Percentiles rank a stretch among this genome's conserved stretches.
Conservation (phyloP, 1,284 basidiomycete genomes). For the Ganoderma boninense region DNA sequence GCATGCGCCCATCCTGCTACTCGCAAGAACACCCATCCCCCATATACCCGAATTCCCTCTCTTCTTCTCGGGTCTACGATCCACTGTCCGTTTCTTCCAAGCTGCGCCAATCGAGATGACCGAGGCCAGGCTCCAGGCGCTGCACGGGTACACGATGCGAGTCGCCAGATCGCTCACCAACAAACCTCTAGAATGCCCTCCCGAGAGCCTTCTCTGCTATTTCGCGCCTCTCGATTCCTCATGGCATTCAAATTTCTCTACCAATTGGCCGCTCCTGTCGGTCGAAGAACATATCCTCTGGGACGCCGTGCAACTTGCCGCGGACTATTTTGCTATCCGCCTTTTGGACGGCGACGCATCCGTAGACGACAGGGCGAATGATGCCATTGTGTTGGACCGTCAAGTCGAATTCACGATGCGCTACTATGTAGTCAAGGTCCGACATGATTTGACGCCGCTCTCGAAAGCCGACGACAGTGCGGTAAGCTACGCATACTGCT, state of each 20-base stretch:
- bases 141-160: constrained; percentile 70
- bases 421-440: constrained; percentile 62
- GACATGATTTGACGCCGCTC: constrained; percentile 73
- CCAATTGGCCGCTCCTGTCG: constrained; percentile 42
- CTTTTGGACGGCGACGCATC: constrained; percentile 55
- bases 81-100: constrained; percentile 52
- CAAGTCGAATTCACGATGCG: constrained; percentile 79
- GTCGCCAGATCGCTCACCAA: constrained; percentile 69
- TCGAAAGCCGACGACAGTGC: constrained; percentile 72
- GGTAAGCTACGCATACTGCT: constrained; percentile 50
- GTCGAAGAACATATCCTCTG: constrained; percentile 67
- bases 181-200: constrained; percentile 64
- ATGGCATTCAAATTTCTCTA: constrained; percentile 43
- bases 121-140: constrained; percentile 51
- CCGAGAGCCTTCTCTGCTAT: constrained; percentile 67
- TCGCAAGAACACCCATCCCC: constrained; percentile 73
- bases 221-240: constrained; percentile 61
- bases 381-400: constrained; percentile 78
- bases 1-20: constrained; percentile 66
- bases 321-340: constrained; percentile 56
- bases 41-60: constrained; percentile 60
- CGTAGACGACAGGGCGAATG: constrained; percentile 55
- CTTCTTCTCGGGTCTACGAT: constrained; percentile 59
- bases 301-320: constrained; percentile 63
- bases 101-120: constrained; percentile 59